Evolutionary conservation across 495 filamentous ascomycete genomes (phyloP), one percentile per base, ranked within the genome.

Genomic region (Penicillium malachiteum): DNA sequence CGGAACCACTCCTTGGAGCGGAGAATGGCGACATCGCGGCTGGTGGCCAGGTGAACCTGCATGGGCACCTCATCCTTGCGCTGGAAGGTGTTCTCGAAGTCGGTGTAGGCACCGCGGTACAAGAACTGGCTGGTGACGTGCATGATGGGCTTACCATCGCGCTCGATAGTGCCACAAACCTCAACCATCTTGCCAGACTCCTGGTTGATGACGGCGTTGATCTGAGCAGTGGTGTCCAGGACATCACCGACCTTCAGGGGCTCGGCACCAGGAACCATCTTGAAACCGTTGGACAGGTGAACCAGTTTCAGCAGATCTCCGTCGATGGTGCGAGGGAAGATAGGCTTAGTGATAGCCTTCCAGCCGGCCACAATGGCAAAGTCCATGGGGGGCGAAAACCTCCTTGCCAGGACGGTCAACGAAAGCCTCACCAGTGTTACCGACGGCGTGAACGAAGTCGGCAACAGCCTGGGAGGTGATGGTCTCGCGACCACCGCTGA

Each of bases 101-200:
- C 94, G 45, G 80, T 86, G 74, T 98, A 98, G 12, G 81, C 82
- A 39, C 94, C 94, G 30, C 94, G 87, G 74, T 97, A 99, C 58
- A 99, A 72, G 81, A 98, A 98, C 71, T 97, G 94, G 47, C 91
- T 96, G 12, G 91, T 96, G 13, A 98, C 94, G 66, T 97, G 91
- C 95, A 98, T 98, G 55, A 97, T 91, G n/a, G 90, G 80, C 60
- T 87, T 65, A 48, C 91, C 89, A 40, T 95, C 84, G 17, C 95
- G 85, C 50, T 84, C 87, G 64, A 98, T 96, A 7, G 94, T 97
- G 54, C 94, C 94, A 66, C 92, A 96, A 17, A 99, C 92, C 72
- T 97, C 95, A 8, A 99, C 94, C 91, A 97, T 96, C 82, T 99
- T 99, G 47, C 94, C 94, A 40, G 94, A 93, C 34, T 96, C 92